phyloP scores from a whole-genome alignment of 164 flowering plant species.

The Tinospora cordifolia region DNA sequence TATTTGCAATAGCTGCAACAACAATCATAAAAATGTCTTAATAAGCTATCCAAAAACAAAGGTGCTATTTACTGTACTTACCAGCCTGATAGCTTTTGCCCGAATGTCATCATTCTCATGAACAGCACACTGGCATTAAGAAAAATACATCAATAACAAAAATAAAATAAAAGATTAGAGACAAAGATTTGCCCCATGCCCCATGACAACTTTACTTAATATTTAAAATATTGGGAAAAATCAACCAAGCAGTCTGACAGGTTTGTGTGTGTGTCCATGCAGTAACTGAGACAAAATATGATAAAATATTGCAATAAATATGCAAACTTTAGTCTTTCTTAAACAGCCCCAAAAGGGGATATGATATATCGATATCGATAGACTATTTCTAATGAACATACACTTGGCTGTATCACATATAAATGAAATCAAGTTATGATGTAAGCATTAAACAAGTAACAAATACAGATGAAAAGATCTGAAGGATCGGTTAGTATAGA shows the following conservation, averaged over 20 bases:
- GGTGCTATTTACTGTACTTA: constrained; percentile 21
- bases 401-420: too few species aligned
- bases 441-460: too few species aligned
- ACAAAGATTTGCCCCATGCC: too few species aligned
- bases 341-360: neutral
- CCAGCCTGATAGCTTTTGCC: constrained; percentile 89
- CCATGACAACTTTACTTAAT: neutral
- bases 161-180: neutral
- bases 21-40: neutral
- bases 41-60: neutral
- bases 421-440: too few species aligned
- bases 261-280: too few species aligned
- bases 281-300: too few species aligned
- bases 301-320: too few species aligned
- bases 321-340: neutral
- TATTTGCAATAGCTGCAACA: neutral
- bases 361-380: too few species aligned
- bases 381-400: too few species aligned
- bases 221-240: neutral
- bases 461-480: too few species aligned
- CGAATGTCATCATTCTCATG: constrained; percentile 87
- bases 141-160: constrained; percentile 5
- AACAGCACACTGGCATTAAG: constrained; percentile 70
- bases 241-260: neutral
- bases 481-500: too few species aligned